Evolutionary conservation across 2,329 filamentous ascomycete species (phyloP).

Genomic region (Rutstroemia sp.): DNA sequence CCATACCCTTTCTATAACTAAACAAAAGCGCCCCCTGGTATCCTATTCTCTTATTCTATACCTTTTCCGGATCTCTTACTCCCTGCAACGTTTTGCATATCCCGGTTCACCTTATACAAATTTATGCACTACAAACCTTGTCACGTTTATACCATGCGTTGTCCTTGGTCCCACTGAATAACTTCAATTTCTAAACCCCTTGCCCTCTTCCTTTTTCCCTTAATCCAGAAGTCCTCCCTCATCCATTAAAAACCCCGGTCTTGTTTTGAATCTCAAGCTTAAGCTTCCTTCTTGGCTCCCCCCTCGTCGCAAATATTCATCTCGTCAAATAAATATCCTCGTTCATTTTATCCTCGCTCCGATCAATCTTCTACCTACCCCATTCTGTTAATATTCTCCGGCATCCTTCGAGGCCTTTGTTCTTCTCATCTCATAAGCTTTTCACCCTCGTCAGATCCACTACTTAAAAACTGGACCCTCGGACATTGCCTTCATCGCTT

Average conservation of each 20-base stretch:
- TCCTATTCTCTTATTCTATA: slow-evolving; percentile 1
- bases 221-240: not conserved
- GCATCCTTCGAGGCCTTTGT: slow-evolving; percentile 14
- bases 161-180: slow-evolving; percentile 15
- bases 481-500: slow-evolving; percentile 28
- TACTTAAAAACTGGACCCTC: slow-evolving; percentile 24
- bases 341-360: slow-evolving; percentile 26
- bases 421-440: slow-evolving; percentile 10
- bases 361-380: slow-evolving; percentile 21
- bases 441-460: slow-evolving; percentile 25
- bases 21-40: not conserved
- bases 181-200: slow-evolving; percentile 7
- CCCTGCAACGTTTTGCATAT: slow-evolving; percentile 10
- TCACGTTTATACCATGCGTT: slow-evolving; percentile 30
- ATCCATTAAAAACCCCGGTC: slow-evolving; percentile 7
- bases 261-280: slow-evolving; percentile 5
- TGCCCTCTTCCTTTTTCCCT: slow-evolving; percentile 4
- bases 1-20: not conserved
- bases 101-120: slow-evolving; percentile 6
- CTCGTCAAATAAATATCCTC: slow-evolving; percentile 10
- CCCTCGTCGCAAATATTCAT: slow-evolving; percentile 13
- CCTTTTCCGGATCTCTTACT: slow-evolving; percentile 3
- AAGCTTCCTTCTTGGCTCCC: slow-evolving; percentile 5
- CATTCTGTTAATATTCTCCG: slow-evolving; percentile 22
- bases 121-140: slow-evolving; percentile 22